Conservation (phyloP, 805 yeast species). For the Wickerhamiella sergipiensis region DNA sequence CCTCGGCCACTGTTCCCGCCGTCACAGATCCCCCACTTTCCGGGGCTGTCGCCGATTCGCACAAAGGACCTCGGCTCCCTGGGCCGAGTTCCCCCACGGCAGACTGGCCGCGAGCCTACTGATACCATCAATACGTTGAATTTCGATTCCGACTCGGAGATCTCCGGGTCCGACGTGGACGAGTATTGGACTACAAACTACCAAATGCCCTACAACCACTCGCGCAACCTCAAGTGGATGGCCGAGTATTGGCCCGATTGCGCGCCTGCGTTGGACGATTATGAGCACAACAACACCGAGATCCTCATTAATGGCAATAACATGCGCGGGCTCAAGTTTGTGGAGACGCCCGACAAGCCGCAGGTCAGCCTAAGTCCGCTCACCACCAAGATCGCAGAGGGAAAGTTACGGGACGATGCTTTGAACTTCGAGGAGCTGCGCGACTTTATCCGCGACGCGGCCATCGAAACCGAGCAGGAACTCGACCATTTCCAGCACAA, state of each 20-base stretch:
- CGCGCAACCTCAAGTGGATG: background rate
- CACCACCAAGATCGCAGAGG: background rate
- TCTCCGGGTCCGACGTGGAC: background rate
- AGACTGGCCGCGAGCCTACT: background rate
- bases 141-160: background rate
- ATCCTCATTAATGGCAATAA: background rate
- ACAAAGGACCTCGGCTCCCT: background rate
- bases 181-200: background rate
- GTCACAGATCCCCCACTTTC: background rate
- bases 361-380: too few relatives aligned
- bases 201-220: background rate
- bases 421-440: background rate
- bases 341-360: background rate
- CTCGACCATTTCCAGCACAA: background rate
- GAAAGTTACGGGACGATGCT: background rate
- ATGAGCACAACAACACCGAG: background rate
- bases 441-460: background rate
- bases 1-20: background rate
- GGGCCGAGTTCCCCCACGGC: background rate
- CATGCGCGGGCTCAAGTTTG: background rate
- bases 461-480: background rate
- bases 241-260: background rate
- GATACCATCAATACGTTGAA: background rate
- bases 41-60: background rate
- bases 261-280: background rate